Percentiles rank a stretch among this genome's conserved stretches.
These are phyloP conservation scores for Colletotrichum eremochloae DNA, from an alignment of 2,329 filamentous ascomycete species.

Conservation along the genomic window DNA sequence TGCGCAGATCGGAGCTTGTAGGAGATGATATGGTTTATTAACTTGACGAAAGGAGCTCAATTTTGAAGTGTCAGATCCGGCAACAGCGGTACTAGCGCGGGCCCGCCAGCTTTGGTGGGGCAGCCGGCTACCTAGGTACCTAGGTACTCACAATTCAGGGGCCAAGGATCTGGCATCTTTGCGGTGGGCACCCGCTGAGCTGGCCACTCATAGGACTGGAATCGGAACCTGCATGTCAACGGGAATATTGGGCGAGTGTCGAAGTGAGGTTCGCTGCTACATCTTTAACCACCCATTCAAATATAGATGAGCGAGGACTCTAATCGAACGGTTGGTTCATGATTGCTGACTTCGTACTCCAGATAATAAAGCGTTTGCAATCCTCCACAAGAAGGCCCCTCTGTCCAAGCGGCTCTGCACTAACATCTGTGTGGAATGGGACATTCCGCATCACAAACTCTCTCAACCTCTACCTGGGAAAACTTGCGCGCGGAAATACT, in stretches of 20 bases:
- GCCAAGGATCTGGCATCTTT: conserved; percentile 31
- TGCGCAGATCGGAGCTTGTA: conserved; percentile 23
- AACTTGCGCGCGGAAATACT: conserved; percentile 45
- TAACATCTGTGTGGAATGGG: neutral
- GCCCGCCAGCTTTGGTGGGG: conserved; percentile 36
- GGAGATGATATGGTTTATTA: conserved; percentile 10
- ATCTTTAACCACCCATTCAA: neutral
- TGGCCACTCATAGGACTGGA: conserved; percentile 11
- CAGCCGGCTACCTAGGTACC: neutral
- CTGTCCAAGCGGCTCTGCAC: neutral
- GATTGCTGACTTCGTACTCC: neutral
- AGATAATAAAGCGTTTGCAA: neutral
- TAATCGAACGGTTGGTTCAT: neutral
- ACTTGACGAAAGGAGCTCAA: conserved; percentile 36
- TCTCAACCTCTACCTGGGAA: conserved; percentile 6
- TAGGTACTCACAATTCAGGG: neutral
- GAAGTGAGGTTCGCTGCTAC: neutral
- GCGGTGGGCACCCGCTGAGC: conserved; percentile 1
- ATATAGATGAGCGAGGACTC: neutral
- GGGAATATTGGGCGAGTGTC: neutral
- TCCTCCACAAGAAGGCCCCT: neutral
- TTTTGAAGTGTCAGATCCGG: conserved; percentile 30
- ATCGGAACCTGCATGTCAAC: conserved; percentile 7
- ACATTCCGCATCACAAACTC: neutral
- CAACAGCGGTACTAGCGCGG: conserved; percentile 19